Conservation (phyloP, 2,329 filamentous ascomycete genomes). For the Cordyceps tenuipes region DNA sequence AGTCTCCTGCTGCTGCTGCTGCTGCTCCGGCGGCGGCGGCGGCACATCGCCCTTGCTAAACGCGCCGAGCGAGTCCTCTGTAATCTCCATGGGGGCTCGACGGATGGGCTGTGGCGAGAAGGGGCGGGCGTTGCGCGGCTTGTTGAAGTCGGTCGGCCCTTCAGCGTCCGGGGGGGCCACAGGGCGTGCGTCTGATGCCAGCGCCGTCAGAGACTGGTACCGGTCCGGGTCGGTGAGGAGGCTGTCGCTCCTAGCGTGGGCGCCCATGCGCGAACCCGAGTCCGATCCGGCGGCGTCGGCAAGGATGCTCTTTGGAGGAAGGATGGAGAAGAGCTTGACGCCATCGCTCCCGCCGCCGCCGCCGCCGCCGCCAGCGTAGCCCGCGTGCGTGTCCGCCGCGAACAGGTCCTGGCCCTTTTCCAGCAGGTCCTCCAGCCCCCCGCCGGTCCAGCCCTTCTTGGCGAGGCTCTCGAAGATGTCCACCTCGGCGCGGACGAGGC, state of each 20-base stretch:
- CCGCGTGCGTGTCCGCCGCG: slow-evolving; percentile 32
- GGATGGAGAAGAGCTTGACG: slow-evolving; percentile 53
- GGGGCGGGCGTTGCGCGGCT: slow-evolving; percentile 45
- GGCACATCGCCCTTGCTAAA: slow-evolving; percentile 10
- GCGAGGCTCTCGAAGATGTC: slow-evolving; percentile 62
- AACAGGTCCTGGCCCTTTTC: slow-evolving; percentile 57
- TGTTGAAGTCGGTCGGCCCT: slow-evolving; percentile 45
- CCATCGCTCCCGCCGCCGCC: slow-evolving; percentile 23
- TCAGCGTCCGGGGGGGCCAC: slow-evolving; percentile 26
- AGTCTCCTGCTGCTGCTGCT: slow-evolving; percentile 8
- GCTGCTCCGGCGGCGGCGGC: too few relatives aligned
- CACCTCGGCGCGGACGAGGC: slow-evolving; percentile 58
- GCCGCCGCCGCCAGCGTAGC: slow-evolving; percentile 16
- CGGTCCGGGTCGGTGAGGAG: slow-evolving; percentile 42
- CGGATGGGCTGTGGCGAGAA: slow-evolving; percentile 51
- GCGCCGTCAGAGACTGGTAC: slow-evolving; percentile 51
- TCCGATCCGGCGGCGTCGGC: slow-evolving; percentile 38
- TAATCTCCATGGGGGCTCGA: slow-evolving; percentile 32
- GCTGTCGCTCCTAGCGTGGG: slow-evolving; percentile 44
- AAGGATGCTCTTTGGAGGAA: slow-evolving; percentile 56
- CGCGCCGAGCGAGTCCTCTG: slow-evolving; percentile 29
- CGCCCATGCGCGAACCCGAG: slow-evolving; percentile 19
- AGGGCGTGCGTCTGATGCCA: slow-evolving; percentile 23
- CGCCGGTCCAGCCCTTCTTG: slow-evolving; percentile 59
- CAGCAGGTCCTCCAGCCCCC: slow-evolving; percentile 56